phyloP scores from a whole-genome alignment of 2,329 filamentous ascomycete species.

The Alternaria rosae region DNA sequence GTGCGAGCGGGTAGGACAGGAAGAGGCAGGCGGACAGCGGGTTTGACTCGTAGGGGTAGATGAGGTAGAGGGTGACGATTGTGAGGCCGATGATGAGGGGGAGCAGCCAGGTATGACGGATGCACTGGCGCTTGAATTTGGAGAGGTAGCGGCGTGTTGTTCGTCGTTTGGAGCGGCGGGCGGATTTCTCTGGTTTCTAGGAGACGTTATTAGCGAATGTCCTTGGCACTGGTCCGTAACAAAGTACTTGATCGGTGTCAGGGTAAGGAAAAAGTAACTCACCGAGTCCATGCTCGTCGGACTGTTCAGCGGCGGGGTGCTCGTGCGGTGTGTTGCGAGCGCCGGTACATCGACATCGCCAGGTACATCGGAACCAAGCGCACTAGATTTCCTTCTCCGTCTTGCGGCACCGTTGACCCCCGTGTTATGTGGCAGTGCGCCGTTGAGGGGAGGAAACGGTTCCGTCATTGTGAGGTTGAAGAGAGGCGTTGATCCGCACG shows the following conservation, averaged over 20 bases:
- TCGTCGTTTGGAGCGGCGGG: conserved; percentile 55
- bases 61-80: conserved; percentile 72
- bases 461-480: conserved; percentile 32
- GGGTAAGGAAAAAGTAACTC: conserved; percentile 6
- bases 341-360: conserved; percentile 61
- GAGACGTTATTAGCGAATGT: conserved; percentile 6
- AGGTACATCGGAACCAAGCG: conserved; percentile 59
- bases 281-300: conserved; percentile 30
- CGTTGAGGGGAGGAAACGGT: conserved; percentile 44
- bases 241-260: too few relatives aligned
- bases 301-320: conserved; percentile 29
- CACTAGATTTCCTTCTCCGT: conserved; percentile 56
- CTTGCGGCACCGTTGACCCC: conserved; percentile 22
- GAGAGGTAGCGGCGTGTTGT: conserved; percentile 55
- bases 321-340: conserved; percentile 54
- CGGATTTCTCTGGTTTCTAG: conserved; percentile 33
- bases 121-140: conserved; percentile 55
- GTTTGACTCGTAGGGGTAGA: conserved; percentile 80
- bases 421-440: conserved; percentile 21
- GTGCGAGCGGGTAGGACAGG: conserved; percentile 81
- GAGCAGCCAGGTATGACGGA: conserved; percentile 67
- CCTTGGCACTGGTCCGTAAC: too few relatives aligned
- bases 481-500: neutral
- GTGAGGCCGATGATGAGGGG: conserved; percentile 73
- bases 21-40: conserved; percentile 83